Percentiles rank a stretch among this genome's conserved stretches.
Evolutionary conservation across 192 early-diverging fungal species (phyloP).

Genomic region (Entomortierella lignicola): DNA sequence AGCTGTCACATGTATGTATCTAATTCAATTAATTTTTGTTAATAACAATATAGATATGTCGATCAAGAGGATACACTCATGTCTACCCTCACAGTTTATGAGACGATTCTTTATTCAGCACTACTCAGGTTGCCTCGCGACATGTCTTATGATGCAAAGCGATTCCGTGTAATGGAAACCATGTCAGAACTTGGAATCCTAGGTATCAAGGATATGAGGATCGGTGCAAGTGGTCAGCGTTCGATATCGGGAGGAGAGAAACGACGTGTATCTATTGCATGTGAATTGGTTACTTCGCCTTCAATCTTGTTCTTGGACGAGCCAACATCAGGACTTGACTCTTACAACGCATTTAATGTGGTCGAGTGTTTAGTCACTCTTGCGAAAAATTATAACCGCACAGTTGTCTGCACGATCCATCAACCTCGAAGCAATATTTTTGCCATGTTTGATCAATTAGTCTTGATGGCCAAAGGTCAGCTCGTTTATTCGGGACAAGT

Average conservation of each 20-base stretch:
- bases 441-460: slow-evolving; percentile 88
- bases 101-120: slow-evolving; percentile 92
- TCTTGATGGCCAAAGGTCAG: slow-evolving; percentile 86
- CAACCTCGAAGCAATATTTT: slow-evolving; percentile 95
- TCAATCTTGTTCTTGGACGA: slow-evolving; percentile 92
- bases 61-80: slow-evolving; percentile 94
- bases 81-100: slow-evolving; percentile 89
- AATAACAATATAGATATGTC: slow-evolving; percentile 67
- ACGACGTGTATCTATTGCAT: slow-evolving; percentile 93
- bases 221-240: slow-evolving; percentile 75
- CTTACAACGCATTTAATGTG: slow-evolving; percentile 95
- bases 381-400: slow-evolving; percentile 71
- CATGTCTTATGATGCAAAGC: slow-evolving; percentile 77
- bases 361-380: slow-evolving; percentile 89
- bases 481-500: slow-evolving; percentile 88
- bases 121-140: slow-evolving; percentile 80
- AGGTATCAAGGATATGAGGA: slow-evolving; percentile 81
- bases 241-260: slow-evolving; percentile 95
- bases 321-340: slow-evolving; percentile 87
- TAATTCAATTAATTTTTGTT: neutral
- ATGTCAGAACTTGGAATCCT: slow-evolving; percentile 91
- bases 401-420: slow-evolving; percentile 94
- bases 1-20: too few species aligned
- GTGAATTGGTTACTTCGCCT: slow-evolving; percentile 93
- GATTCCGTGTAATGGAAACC: slow-evolving; percentile 78